Percentiles rank a stretch among this genome's conserved stretches.
These are phyloP conservation scores for Phlyctochytrium planicorne DNA, from an alignment of 192 early-diverging fungal species.

Conservation along the genomic window DNA sequence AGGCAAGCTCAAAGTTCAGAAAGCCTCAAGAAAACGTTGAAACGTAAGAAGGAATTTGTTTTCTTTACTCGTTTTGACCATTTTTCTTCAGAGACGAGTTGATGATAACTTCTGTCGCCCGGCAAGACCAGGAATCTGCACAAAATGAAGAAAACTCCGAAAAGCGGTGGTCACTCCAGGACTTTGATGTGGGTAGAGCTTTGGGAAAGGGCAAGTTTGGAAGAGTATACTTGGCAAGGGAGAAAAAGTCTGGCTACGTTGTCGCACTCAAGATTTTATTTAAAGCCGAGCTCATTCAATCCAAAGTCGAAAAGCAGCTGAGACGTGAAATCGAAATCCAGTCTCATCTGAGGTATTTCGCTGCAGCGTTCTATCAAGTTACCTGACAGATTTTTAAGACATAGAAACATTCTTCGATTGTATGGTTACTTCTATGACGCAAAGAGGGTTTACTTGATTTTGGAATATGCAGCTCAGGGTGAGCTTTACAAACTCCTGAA, in stretches of 20 bases:
- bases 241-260: slow-evolving; percentile 80
- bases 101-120: too few species aligned
- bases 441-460: slow-evolving; percentile 87
- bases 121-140: too few species aligned
- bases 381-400: slow-evolving; percentile 57
- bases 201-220: slow-evolving; percentile 98
- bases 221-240: slow-evolving; percentile 87
- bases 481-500: slow-evolving; percentile 87
- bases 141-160: too few species aligned
- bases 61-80: too few species aligned
- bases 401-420: slow-evolving; percentile 90
- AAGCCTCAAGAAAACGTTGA: too few species aligned
- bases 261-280: slow-evolving; percentile 91
- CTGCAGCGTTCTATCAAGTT: not conserved
- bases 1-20: too few species aligned
- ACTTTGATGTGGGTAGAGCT: slow-evolving; percentile 88
- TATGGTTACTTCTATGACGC: slow-evolving; percentile 96
- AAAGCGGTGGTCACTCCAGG: slow-evolving; percentile 53
- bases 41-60: too few species aligned
- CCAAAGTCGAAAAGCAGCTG: slow-evolving; percentile 85
- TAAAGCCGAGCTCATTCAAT: slow-evolving; percentile 75
- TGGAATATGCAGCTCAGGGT: slow-evolving; percentile 93
- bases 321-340: slow-evolving; percentile 95
- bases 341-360: slow-evolving; percentile 59
- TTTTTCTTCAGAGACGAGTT: too few species aligned